Evolutionary conservation across 495 filamentous ascomycete genomes (phyloP).

Genomic region (Chaetomium fimeti): DNA sequence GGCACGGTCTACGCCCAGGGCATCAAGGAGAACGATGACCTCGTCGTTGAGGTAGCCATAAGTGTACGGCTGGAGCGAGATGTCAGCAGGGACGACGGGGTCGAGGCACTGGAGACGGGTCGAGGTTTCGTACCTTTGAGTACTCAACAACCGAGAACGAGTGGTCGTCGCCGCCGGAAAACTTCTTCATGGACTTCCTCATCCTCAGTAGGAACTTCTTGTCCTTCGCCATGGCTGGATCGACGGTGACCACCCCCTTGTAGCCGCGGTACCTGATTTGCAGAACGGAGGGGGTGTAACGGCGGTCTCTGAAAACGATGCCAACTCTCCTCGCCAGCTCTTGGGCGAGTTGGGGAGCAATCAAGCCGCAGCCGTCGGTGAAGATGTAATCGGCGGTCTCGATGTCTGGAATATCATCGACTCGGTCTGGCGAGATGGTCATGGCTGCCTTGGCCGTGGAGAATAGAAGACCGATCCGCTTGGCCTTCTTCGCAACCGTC

Average conservation of each 20-base stretch:
- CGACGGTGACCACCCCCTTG: constrained; percentile 51
- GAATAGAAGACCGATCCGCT: constrained; percentile 53
- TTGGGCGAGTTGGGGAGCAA: constrained; percentile 41
- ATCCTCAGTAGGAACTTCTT: constrained; percentile 40
- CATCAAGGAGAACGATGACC: too few relatives aligned
- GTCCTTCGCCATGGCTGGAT: constrained; percentile 38
- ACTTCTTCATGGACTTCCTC: constrained; percentile 55
- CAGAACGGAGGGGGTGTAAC: constrained; percentile 51
- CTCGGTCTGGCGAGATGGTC: constrained; percentile 39
- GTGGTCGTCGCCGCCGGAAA: constrained; percentile 44
- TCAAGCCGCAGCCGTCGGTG: constrained; percentile 53
- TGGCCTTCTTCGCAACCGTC: constrained; percentile 52
- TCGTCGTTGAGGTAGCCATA: too few relatives aligned
- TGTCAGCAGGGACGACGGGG: too few relatives aligned
- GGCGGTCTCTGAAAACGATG: constrained; percentile 43
- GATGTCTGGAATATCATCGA: constrained; percentile 51
- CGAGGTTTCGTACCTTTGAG: constrained; percentile 40
- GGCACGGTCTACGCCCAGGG: too few relatives aligned
- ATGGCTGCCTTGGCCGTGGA: constrained; percentile 44
- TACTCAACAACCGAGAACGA: constrained; percentile 51
- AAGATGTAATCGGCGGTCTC: constrained; percentile 46
- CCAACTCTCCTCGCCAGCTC: constrained; percentile 37
- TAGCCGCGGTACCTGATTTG: constrained; percentile 54
- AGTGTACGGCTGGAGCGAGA: too few relatives aligned
- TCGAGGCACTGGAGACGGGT: too few relatives aligned